A percentile compares a stretch with the other conserved stretches of the same genome.
Conservation (phyloP, 2,329 filamentous ascomycete genomes). For the Parasarocladium wereldwijsianum region DNA sequence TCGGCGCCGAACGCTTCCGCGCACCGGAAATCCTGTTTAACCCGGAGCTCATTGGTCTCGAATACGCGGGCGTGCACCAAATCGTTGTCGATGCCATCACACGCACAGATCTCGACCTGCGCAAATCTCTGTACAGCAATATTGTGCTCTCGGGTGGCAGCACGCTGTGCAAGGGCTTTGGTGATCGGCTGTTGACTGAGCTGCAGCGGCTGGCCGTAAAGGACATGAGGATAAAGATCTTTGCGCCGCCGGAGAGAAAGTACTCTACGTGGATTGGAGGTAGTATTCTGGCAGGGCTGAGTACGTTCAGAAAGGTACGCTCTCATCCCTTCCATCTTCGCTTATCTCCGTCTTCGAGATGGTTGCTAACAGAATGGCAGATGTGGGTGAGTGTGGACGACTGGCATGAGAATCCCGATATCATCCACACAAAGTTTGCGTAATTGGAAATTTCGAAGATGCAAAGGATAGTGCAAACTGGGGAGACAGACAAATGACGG, state of each 20-base stretch:
- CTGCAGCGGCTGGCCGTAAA: slow-evolving; percentile 89
- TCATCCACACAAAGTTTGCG: slow-evolving; percentile 96
- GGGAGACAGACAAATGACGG: too few relatives aligned
- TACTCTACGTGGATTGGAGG: slow-evolving; percentile 99
- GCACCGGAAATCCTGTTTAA: slow-evolving; percentile 97
- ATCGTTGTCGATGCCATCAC: slow-evolving; percentile 95
- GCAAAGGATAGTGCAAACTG: neutral
- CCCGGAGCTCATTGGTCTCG: slow-evolving; percentile 88
- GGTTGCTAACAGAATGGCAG: slow-evolving; percentile 27
- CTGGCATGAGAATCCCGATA: slow-evolving; percentile 98
- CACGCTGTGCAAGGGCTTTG: slow-evolving; percentile 93
- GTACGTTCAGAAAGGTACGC: slow-evolving; percentile 92
- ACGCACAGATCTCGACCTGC: slow-evolving; percentile 86
- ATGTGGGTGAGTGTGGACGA: slow-evolving; percentile 99
- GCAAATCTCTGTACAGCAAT: slow-evolving; percentile 87
- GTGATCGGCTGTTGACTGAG: slow-evolving; percentile 80
- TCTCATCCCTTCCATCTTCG: too few relatives aligned
- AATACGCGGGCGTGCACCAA: slow-evolving; percentile 94
- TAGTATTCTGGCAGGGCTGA: slow-evolving; percentile 89
- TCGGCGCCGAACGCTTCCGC: slow-evolving; percentile 87
- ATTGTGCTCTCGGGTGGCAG: slow-evolving; percentile 94
- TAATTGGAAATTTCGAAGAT: slow-evolving; percentile 23
- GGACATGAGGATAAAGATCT: slow-evolving; percentile 99
- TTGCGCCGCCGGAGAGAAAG: slow-evolving; percentile 91
- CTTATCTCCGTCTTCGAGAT: too few relatives aligned